A percentile compares a stretch with the other conserved stretches of the same genome.
These are phyloP conservation scores for Aspergillus sp. DNA, from an alignment of 2,329 filamentous ascomycete species.

Conservation along the genomic window DNA sequence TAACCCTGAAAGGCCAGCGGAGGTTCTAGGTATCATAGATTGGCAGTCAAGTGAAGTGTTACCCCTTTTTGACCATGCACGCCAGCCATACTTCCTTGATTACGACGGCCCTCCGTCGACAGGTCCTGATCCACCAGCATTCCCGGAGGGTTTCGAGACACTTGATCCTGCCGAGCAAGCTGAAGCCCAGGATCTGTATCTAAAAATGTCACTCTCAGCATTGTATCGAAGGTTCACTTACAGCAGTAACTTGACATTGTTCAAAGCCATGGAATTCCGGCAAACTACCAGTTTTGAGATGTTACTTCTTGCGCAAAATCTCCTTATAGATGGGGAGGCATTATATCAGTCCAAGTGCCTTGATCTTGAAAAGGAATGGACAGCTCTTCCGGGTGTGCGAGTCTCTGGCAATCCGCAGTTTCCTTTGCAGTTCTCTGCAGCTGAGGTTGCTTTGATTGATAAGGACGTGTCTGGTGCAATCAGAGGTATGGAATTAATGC, in stretches of 20 bases:
- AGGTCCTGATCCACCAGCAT: slow-evolving; percentile 5
- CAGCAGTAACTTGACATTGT: slow-evolving; percentile 8
- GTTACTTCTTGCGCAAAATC: slow-evolving; percentile 13
- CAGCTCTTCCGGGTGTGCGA: slow-evolving; percentile 12
- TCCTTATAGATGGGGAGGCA: slow-evolving; percentile 16
- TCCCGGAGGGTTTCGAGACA: slow-evolving; percentile 9
- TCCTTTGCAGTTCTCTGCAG: slow-evolving; percentile 10
- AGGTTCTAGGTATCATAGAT: slow-evolving; percentile 26
- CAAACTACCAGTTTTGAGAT: slow-evolving; percentile 15
- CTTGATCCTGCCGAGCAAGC: slow-evolving; percentile 10
- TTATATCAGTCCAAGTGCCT: slow-evolving; percentile 9
- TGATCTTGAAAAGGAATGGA: slow-evolving; percentile 15
- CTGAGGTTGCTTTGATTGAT: slow-evolving; percentile 8
- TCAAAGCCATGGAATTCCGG: slow-evolving; percentile 14
- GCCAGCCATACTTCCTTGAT: slow-evolving; percentile 34
- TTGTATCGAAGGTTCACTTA: slow-evolving; percentile 13
- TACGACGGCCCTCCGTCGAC: slow-evolving; percentile 27
- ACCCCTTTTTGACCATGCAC: slow-evolving; percentile 39
- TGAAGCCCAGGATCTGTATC: slow-evolving; percentile 8
- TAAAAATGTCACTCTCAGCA: slow-evolving; percentile 11
- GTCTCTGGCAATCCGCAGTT: slow-evolving; percentile 9
- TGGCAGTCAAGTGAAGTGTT: slow-evolving; percentile 29
- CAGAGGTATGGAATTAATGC: slow-evolving; percentile 14
- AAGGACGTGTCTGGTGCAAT: slow-evolving; percentile 13
- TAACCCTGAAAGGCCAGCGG: slow-evolving; percentile 17